phyloP scores from a whole-genome alignment of 2,329 filamentous ascomycete genomes.

The Leptographium procerum region DNA sequence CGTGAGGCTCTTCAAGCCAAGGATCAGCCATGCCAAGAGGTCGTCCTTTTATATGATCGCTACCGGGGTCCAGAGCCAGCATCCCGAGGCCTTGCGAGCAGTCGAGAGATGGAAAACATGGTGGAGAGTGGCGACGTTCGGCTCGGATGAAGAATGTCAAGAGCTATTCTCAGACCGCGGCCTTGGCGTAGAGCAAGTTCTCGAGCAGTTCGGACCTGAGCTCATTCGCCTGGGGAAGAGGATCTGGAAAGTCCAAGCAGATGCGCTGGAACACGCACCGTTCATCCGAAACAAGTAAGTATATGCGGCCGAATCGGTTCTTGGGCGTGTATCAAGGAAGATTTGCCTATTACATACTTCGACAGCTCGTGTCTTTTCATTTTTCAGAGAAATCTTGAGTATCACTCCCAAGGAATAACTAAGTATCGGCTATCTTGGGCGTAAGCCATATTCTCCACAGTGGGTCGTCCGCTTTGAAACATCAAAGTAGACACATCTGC shows the following conservation, averaged over 20 bases:
- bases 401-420: too few species aligned
- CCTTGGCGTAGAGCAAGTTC: conserved; percentile 15
- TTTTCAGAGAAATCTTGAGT: too few species aligned
- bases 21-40: conserved; percentile 24
- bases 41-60: conserved; percentile 45
- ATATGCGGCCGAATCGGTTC: too few species aligned
- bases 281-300: background rate
- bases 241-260: conserved; percentile 25
- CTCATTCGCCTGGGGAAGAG: conserved; percentile 19
- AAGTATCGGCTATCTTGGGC: too few species aligned
- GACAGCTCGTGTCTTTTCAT: too few species aligned
- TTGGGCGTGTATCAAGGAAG: too few species aligned
- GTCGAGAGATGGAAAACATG: conserved; percentile 27
- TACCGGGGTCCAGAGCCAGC: conserved; percentile 23
- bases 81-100: conserved; percentile 21
- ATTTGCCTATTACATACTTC: too few species aligned
- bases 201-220: conserved; percentile 24
- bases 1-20: conserved; percentile 34
- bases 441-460: too few species aligned
- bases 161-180: conserved; percentile 7
- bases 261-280: conserved; percentile 12
- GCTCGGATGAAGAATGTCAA: conserved; percentile 15
- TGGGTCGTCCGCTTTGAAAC: too few species aligned
- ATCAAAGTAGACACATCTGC: too few species aligned
- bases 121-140: conserved; percentile 30